Evolutionary conservation across 371 early-diverging fungal genomes (phyloP).

Genomic region (Thermomucor indicae-seudaticae): DNA sequence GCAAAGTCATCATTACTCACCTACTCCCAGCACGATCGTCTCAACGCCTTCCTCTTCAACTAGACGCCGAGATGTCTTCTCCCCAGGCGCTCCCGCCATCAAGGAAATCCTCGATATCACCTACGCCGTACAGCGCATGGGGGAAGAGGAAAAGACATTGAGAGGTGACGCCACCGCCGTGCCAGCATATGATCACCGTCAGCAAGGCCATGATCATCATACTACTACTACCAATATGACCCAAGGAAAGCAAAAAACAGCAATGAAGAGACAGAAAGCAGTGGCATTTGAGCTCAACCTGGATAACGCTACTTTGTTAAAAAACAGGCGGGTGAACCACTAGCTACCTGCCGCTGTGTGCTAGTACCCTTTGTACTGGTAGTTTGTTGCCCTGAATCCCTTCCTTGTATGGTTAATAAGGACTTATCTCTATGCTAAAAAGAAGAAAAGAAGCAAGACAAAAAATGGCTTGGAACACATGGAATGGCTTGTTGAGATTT

Average conservation of each 20-base stretch:
- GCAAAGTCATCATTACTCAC: background rate
- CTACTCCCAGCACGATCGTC: background rate
- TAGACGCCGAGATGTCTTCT: slow-evolving; percentile 25
- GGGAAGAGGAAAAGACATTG: slow-evolving; percentile 40
- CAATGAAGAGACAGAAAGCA: background rate
- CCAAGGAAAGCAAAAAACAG: background rate
- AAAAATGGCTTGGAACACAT: no score
- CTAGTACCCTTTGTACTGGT: no score
- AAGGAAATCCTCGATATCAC: slow-evolving; percentile 61
- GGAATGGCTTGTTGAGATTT: no score
- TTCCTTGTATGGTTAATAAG: no score
- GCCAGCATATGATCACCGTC: background rate
- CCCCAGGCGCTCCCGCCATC: slow-evolving; percentile 48
- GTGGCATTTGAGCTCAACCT: slow-evolving; percentile 13
- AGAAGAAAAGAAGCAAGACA: no score
- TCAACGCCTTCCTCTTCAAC: slow-evolving; percentile 25
- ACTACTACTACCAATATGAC: background rate
- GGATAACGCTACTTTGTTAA: slow-evolving; percentile 17
- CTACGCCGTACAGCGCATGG: slow-evolving; percentile 59
- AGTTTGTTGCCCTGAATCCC: no score
- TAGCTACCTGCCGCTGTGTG: no score
- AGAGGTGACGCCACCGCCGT: background rate
- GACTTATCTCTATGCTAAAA: no score
- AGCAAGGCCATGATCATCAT: background rate
- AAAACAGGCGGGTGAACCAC: slow-evolving; percentile 10